Percentiles rank a stretch among this genome's conserved stretches.
Conservation (phyloP, 306 rosid genomes). For the Elaeagnus macrophylla region DNA sequence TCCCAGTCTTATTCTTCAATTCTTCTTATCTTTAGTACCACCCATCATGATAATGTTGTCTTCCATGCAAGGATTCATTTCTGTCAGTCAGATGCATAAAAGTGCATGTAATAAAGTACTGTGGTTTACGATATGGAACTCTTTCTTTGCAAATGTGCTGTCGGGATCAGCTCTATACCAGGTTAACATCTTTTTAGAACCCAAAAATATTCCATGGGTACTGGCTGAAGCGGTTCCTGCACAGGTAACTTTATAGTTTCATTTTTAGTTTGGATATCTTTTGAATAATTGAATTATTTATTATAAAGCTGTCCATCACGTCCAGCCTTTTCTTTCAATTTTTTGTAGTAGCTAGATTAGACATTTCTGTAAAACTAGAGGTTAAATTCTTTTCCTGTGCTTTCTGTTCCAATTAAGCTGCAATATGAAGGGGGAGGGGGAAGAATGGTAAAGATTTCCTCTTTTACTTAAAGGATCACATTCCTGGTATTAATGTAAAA, state of each 20-base stretch:
- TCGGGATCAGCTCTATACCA: constrained; percentile 70
- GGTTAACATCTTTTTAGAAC: constrained; percentile 59
- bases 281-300: constrained; percentile 6
- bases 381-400: too few relatives aligned
- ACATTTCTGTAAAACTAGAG: too few relatives aligned
- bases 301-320: background rate
- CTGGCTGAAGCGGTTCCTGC: constrained; percentile 81
- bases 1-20: constrained; percentile 80
- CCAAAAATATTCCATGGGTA: constrained; percentile 54
- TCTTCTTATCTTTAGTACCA: constrained; percentile 52
- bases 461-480: too few relatives aligned
- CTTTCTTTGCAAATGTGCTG: constrained; percentile 78
- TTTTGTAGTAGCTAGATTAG: too few relatives aligned
- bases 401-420: too few relatives aligned
- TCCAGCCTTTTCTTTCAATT: too few relatives aligned
- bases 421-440: too few relatives aligned
- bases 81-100: constrained; percentile 56
- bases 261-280: constrained; percentile 4
- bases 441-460: too few relatives aligned
- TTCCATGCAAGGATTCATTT: constrained; percentile 64
- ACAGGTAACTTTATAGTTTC: constrained; percentile 43
- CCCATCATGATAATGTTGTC: constrained; percentile 68
- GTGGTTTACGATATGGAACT: constrained; percentile 77
- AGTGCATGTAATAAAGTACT: constrained; percentile 68
- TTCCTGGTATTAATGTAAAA: too few relatives aligned